phyloP scores from a whole-genome alignment of 805 yeast genomes.

The Priceomyces melissophilus region DNA sequence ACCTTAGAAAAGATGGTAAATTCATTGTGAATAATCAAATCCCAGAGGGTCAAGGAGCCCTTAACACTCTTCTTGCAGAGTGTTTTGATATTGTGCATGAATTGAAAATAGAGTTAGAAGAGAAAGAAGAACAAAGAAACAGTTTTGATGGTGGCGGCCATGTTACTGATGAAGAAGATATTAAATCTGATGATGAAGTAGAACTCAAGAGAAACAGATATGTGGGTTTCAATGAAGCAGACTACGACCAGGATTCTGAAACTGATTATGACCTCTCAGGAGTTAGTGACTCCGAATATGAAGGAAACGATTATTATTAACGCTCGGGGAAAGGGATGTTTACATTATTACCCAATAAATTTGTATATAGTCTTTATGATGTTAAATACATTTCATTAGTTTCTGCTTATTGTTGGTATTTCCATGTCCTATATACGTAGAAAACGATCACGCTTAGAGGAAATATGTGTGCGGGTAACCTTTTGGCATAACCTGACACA shows the following conservation, averaged over 20 bases:
- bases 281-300: slow-evolving; percentile 31
- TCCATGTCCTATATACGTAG: no score
- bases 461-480: no score
- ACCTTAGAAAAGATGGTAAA: slow-evolving; percentile 84
- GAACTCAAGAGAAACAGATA: slow-evolving; percentile 42
- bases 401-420: no score
- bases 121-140: slow-evolving; percentile 40
- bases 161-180: slow-evolving; percentile 28
- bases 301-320: slow-evolving; percentile 42
- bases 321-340: neutral
- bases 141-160: slow-evolving; percentile 12
- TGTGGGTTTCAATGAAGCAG: slow-evolving; percentile 44
- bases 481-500: no score
- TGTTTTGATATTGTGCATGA: slow-evolving; percentile 94
- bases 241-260: slow-evolving; percentile 39
- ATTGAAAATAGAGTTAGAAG: slow-evolving; percentile 79
- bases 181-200: slow-evolving; percentile 41
- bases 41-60: slow-evolving; percentile 98
- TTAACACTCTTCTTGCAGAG: slow-evolving; percentile 85
- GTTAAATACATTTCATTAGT: no score
- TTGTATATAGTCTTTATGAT: no score
- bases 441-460: no score
- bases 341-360: no score
- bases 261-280: slow-evolving; percentile 18
- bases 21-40: slow-evolving; percentile 83